Base-by-base conservation (phyloP, 306 rosid species). In the Quercus rubra region DNA sequence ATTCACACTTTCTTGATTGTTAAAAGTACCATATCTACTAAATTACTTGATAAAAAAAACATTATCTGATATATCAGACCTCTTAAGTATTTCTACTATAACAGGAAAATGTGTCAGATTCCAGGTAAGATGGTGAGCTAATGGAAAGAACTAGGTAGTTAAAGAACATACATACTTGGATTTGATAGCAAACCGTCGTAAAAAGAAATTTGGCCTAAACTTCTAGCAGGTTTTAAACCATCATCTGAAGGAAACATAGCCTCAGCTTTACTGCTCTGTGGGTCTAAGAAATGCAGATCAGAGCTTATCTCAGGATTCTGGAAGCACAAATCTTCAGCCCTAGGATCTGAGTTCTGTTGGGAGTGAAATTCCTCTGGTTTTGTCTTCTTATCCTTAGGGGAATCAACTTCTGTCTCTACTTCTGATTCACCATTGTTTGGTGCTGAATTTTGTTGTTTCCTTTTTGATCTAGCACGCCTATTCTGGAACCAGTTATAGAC, bases 401-500 rank as follows among this genome's bases (percentile, higher is more conserved):
- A 95, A 61, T 95, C 97, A 30, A 84, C 93, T 63, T 94, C 97
- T 11, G 97, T 87, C 79, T 94, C 99, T 66, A 88, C 89, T 83
- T 95, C 98, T 35, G 97, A 91, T 87, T 95, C 99, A 54, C 82
- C 85, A 79, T 85, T 81, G 74, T 70, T 77, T 38, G 92, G 77
- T 25, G 88, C 62, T 43, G 85, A 74, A 76, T 86, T 91, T 63
- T 91, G 98, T 70, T 91, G 92, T 70, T 91, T 95, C 83, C 99
- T 88, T 56, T 95, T 93, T 3, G 98, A 95, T 59, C 99, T 79
- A 76, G 98, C 98, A 23, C 99, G 97, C 88, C 98, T 88, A 57
- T 95, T 95, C 86, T 95, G 99, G 86, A 95, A 93, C 99, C 99
- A 95, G 54, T 95, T 95, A 21, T 95, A 95, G 71, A 93, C 98